Percentiles rank a stretch among this genome's conserved stretches.
phyloP scores from a whole-genome alignment of 257 asterid genomes.

The Solanum clarkiae region DNA sequence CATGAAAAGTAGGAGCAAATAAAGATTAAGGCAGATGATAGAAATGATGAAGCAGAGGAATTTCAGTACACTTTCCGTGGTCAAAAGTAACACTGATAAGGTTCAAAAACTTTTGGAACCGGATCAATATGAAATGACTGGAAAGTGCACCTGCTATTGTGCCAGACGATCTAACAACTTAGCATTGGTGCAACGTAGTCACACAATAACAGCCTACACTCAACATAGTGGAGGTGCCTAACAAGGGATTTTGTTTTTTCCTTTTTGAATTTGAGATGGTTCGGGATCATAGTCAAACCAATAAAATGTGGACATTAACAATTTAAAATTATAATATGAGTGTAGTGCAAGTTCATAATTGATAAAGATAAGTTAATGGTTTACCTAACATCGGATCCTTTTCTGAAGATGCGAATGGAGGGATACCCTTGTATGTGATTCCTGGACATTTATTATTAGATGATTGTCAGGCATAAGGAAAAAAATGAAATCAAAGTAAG shows the following conservation, averaged over 20 bases:
- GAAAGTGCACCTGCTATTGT: neutral
- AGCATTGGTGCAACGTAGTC: neutral
- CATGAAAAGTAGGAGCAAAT: neutral
- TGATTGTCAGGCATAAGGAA: neutral
- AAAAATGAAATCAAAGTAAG: conserved; percentile 5
- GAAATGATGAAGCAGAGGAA: neutral
- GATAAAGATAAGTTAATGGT: neutral
- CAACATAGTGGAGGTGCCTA: neutral
- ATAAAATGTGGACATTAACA: neutral
- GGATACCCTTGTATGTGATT: conserved; percentile 95
- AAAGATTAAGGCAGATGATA: neutral
- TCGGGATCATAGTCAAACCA: neutral
- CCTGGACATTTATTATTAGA: conserved; percentile 38
- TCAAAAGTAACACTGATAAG: neutral
- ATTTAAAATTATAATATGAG: neutral
- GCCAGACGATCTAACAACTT: neutral
- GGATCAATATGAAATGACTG: neutral
- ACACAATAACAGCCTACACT: neutral
- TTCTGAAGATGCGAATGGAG: conserved; percentile 84
- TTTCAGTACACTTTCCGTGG: neutral
- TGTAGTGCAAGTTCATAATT: neutral
- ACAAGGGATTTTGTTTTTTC: neutral
- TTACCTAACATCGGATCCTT: conserved; percentile 80
- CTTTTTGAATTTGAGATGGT: neutral
- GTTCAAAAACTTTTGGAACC: neutral